Evolutionary conservation across 2,329 filamentous ascomycete genomes (phyloP).

Genomic region (Trichoderma brevicompactum): DNA sequence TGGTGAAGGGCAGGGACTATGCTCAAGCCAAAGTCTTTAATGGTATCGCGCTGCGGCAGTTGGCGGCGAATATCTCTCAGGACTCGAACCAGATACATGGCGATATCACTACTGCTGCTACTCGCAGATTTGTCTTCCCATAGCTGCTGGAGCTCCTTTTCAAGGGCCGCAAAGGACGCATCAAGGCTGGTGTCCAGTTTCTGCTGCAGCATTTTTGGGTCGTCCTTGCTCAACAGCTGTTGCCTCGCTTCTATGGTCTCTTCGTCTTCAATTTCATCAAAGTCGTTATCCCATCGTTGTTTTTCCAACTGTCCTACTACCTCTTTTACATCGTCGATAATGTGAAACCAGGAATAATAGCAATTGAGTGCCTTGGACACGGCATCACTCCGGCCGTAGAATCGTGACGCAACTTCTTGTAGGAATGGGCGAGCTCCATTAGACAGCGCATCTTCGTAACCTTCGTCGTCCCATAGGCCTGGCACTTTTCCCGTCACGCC

Average conservation of each 20-base stretch:
- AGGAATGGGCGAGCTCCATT: conserved; percentile 71
- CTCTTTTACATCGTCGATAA: conserved; percentile 68
- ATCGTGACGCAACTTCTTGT: conserved; percentile 66
- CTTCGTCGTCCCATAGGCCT: conserved; percentile 69
- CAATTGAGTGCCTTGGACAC: conserved; percentile 64
- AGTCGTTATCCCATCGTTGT: conserved; percentile 76
- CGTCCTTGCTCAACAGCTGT: conserved; percentile 70
- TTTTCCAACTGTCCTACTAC: conserved; percentile 68
- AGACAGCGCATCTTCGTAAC: conserved; percentile 67
- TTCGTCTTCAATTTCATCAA: conserved; percentile 75
- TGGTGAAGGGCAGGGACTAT: conserved; percentile 69
- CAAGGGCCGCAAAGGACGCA: conserved; percentile 62
- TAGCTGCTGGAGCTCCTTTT: conserved; percentile 56
- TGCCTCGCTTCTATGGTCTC: conserved; percentile 69
- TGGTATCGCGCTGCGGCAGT: conserved; percentile 57
- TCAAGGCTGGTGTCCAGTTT: conserved; percentile 61
- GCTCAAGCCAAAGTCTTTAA: conserved; percentile 61
- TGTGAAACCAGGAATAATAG: conserved; percentile 75
- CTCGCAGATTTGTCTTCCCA: conserved; percentile 53
- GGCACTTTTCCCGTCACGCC: conserved; percentile 55
- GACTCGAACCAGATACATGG: conserved; percentile 72
- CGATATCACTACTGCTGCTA: conserved; percentile 55
- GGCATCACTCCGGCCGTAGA: conserved; percentile 72
- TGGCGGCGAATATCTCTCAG: conserved; percentile 73
- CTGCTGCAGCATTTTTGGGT: conserved; percentile 66